phyloP scores from a whole-genome alignment of 495 filamentous ascomycete genomes.

The Baudoinia panamericana region DNA sequence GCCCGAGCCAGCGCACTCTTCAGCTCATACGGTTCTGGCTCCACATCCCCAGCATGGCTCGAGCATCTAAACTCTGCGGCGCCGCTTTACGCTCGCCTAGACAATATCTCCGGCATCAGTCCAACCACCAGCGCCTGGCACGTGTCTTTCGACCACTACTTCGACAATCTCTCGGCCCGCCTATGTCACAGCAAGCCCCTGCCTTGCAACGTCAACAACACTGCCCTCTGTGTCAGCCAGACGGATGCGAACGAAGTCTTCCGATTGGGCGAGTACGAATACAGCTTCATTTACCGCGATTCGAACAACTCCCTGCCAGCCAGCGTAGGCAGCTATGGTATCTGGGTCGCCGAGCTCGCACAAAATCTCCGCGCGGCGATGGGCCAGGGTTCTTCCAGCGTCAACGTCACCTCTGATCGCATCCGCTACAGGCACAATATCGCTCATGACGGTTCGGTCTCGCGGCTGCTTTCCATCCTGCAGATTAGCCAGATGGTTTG shows the following conservation, averaged over 20 bases:
- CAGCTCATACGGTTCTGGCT: slow-evolving; percentile 35
- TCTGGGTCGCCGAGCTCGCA: slow-evolving; percentile 53
- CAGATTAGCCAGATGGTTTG: slow-evolving; percentile 58
- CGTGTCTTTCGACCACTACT: slow-evolving; percentile 55
- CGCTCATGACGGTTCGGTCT: slow-evolving; percentile 56
- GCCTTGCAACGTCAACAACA: slow-evolving; percentile 41
- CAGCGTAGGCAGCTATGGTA: slow-evolving; percentile 41
- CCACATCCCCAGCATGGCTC: slow-evolving; percentile 37
- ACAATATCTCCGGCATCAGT: slow-evolving; percentile 46
- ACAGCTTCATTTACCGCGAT: slow-evolving; percentile 54
- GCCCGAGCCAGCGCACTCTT: slow-evolving; percentile 34
- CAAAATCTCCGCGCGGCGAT: slow-evolving; percentile 38
- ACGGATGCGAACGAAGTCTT: slow-evolving; percentile 46
- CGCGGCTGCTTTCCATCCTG: slow-evolving; percentile 46
- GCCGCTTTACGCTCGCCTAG: slow-evolving; percentile 39
- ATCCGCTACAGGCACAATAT: slow-evolving; percentile 49
- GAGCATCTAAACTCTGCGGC: slow-evolving; percentile 42
- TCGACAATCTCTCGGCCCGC: slow-evolving; percentile 56
- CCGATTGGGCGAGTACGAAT: slow-evolving; percentile 57
- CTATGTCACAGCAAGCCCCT: slow-evolving; percentile 52
- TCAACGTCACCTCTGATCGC: background rate
- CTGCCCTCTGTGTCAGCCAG: slow-evolving; percentile 42
- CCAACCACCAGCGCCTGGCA: slow-evolving; percentile 45
- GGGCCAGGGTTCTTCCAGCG: slow-evolving; percentile 2
- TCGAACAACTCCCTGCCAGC: slow-evolving; percentile 41